phyloP scores from a whole-genome alignment of 2,329 filamentous ascomycete species.

The Hypomyces rosellus region DNA sequence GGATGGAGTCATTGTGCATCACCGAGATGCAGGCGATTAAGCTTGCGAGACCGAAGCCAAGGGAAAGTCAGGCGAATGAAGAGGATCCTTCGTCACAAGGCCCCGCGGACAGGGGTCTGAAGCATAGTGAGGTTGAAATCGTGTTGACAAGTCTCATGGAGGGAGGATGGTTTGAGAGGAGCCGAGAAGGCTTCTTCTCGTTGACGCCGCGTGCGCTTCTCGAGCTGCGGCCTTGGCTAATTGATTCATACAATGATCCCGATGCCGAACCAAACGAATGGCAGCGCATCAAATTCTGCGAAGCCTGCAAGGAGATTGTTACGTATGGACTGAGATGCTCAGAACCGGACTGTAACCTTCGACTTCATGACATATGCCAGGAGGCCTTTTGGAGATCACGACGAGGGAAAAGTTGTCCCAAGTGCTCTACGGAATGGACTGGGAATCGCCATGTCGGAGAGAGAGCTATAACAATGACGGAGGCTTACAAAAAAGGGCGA shows the following conservation, averaged over 20 bases:
- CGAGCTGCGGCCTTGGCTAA: slow-evolving; percentile 77
- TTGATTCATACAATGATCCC: slow-evolving; percentile 83
- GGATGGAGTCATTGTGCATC: slow-evolving; percentile 79
- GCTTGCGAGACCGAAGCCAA: slow-evolving; percentile 48
- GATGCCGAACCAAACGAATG: slow-evolving; percentile 53
- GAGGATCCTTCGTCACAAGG: slow-evolving; percentile 29
- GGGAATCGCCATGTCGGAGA: slow-evolving; percentile 49
- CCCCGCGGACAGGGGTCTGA: slow-evolving; percentile 52
- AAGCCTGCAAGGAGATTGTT: slow-evolving; percentile 83
- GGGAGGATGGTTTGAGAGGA: slow-evolving; percentile 82
- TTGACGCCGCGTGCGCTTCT: slow-evolving; percentile 73
- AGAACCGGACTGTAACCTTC: slow-evolving; percentile 58
- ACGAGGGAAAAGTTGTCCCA: slow-evolving; percentile 57
- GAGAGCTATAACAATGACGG: slow-evolving; percentile 48
- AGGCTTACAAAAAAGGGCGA: slow-evolving; percentile 40
- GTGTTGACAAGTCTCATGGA: slow-evolving; percentile 64
- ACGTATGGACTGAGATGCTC: slow-evolving; percentile 76
- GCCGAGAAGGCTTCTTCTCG: slow-evolving; percentile 63
- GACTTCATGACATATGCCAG: slow-evolving; percentile 73
- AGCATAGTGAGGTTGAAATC: slow-evolving; percentile 68
- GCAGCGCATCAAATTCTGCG: slow-evolving; percentile 78
- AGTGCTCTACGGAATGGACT: slow-evolving; percentile 47
- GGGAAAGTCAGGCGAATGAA: slow-evolving; percentile 25
- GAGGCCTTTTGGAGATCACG: slow-evolving; percentile 66
- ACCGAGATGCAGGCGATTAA: slow-evolving; percentile 73